phyloP scores from a whole-genome alignment of 352 stramenopile species.

The Phytopythium boreale region DNA sequence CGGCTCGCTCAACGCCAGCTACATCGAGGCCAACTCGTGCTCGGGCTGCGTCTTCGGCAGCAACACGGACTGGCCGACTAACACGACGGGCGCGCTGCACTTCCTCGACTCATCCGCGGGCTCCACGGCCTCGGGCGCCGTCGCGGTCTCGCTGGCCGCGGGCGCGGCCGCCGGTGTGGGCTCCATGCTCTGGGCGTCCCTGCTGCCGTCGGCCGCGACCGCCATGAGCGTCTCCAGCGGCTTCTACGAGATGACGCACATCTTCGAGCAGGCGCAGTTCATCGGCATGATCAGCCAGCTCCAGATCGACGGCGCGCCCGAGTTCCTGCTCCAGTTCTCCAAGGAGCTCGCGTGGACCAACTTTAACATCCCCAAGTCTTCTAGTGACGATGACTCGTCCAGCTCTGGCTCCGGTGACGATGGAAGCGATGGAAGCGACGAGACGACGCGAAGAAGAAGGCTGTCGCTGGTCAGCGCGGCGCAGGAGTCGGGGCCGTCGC shows the following conservation, averaged over 20 bases:
- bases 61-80: constrained; percentile 83
- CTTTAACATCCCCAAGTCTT: constrained; percentile 73
- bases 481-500: constrained; percentile 55
- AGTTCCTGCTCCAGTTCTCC: constrained; percentile 82
- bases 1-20: constrained; percentile 41
- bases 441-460: neutral
- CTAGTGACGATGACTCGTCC: constrained; percentile 12
- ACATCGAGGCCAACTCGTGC: constrained; percentile 60
- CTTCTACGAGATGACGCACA: constrained; percentile 86
- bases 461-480: constrained; percentile 4
- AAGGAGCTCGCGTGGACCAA: constrained; percentile 86
- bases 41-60: constrained; percentile 78
- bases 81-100: constrained; percentile 56
- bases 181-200: constrained; percentile 76
- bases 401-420: neutral
- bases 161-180: constrained; percentile 41
- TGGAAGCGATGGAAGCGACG: neutral
- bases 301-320: constrained; percentile 59
- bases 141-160: constrained; percentile 67
- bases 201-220: constrained; percentile 58
- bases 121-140: constrained; percentile 51
- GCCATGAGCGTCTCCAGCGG: constrained; percentile 62
- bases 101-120: constrained; percentile 76
- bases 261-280: constrained; percentile 85
- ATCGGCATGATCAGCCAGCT: constrained; percentile 84